Evolutionary conservation across 1,284 basidiomycete species (phyloP).

Genomic region (Ustilago vetiveriae): DNA sequence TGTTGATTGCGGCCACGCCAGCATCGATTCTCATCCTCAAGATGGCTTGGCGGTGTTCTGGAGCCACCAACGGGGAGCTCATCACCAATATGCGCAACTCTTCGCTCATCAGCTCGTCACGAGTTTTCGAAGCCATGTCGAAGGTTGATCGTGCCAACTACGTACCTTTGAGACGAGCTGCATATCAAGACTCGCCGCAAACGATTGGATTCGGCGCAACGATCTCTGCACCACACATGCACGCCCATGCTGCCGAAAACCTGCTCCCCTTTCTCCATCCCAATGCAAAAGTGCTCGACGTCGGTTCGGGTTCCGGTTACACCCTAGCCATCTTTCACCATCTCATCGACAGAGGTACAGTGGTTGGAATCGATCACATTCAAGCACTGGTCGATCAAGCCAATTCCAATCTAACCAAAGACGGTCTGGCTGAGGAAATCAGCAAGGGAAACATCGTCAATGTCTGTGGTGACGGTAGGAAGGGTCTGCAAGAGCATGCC

Average conservation of each 20-base stretch:
- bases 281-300: conserved; percentile 79
- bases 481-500: conserved; percentile 69
- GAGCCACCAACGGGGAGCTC: conserved; percentile 77
- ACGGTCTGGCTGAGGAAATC: conserved; percentile 74
- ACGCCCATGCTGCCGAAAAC: conserved; percentile 81
- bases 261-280: conserved; percentile 77
- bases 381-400: conserved; percentile 72
- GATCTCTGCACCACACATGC: conserved; percentile 87
- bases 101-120: conserved; percentile 70
- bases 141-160: conserved; percentile 71
- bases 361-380: conserved; percentile 93
- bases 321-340: conserved; percentile 62
- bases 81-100: conserved; percentile 74
- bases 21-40: not conserved
- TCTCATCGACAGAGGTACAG: conserved; percentile 68
- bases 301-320: conserved; percentile 68
- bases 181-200: conserved; percentile 85
- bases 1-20: no score
- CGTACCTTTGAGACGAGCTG: conserved; percentile 68
- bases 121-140: conserved; percentile 52
- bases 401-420: conserved; percentile 75
- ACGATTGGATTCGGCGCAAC: conserved; percentile 83
- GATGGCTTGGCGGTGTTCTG: conserved; percentile 83
- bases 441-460: conserved; percentile 74
- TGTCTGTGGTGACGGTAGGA: conserved; percentile 78